Conservation (phyloP, 2,329 filamentous ascomycete genomes). For the Colletotrichum shisoi region DNA sequence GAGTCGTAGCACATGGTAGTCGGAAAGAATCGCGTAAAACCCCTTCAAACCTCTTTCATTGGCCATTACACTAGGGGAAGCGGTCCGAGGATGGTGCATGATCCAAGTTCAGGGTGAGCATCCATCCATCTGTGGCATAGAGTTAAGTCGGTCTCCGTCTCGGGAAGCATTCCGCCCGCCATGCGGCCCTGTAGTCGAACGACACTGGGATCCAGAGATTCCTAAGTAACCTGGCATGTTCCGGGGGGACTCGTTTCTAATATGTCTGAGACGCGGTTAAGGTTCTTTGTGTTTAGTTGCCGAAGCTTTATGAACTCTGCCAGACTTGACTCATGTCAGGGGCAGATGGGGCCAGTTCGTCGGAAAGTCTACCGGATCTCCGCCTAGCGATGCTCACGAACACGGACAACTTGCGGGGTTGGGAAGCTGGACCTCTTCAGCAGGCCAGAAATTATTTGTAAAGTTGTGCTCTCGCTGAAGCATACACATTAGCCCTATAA, state of each 20-base stretch:
- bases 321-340: conserved; percentile 9
- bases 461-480: too few relatives aligned
- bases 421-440: too few relatives aligned
- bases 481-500: too few relatives aligned
- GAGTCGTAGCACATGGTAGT: too few relatives aligned
- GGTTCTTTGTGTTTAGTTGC: conserved; percentile 9
- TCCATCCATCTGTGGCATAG: background rate
- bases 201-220: too few relatives aligned
- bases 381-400: too few relatives aligned
- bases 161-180: too few relatives aligned
- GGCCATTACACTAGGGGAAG: background rate
- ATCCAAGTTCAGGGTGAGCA: background rate
- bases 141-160: background rate
- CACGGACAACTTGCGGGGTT: too few relatives aligned
- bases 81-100: too few relatives aligned
- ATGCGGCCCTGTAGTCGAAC: background rate
- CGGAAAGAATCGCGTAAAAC: background rate
- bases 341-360: conserved; percentile 7
- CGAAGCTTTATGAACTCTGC: background rate
- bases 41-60: background rate
- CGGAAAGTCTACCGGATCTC: background rate
- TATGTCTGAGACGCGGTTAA: conserved; percentile 14
- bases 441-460: too few relatives aligned
- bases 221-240: too few relatives aligned
- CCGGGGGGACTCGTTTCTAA: conserved; percentile 4